Conservation (phyloP, 371 early-diverging fungal genomes). For the Quaeritorhiza haematococci region DNA sequence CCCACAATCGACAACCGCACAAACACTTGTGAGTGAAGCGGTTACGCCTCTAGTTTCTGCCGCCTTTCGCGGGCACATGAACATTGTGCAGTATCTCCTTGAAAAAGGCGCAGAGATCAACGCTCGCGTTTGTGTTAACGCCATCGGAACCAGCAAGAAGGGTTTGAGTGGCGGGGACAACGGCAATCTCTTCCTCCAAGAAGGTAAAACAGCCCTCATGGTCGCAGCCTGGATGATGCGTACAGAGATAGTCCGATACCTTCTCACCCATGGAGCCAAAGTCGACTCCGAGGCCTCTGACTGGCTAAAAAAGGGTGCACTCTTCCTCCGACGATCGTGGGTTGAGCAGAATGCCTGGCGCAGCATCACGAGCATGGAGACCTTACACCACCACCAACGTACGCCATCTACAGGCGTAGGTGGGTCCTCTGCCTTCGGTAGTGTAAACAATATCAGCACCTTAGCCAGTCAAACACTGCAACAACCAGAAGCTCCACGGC, state of each 20-base stretch:
- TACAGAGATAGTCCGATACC: constrained; percentile 15
- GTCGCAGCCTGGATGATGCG: constrained; percentile 36
- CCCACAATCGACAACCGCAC: neutral
- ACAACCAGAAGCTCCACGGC: neutral
- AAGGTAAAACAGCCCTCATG: constrained; percentile 32
- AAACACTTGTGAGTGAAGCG: neutral
- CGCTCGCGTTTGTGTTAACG: too few species aligned
- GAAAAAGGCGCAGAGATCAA: constrained; percentile 52
- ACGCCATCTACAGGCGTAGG: too few species aligned
- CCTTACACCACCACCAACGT: too few species aligned
- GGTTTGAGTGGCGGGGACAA: too few species aligned
- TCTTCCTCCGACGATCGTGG: too few species aligned
- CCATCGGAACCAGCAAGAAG: too few species aligned
- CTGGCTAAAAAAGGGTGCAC: constrained; percentile 30
- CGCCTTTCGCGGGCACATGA: constrained; percentile 40
- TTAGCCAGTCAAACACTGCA: neutral
- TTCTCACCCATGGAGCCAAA: constrained; percentile 19
- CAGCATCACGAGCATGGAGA: too few species aligned
- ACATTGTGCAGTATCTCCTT: constrained; percentile 62
- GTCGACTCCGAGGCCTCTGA: constrained; percentile 20
- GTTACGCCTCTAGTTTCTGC: constrained; percentile 33
- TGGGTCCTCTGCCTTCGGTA: too few species aligned
- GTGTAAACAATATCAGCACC: too few species aligned
- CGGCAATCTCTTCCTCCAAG: constrained; percentile 17
- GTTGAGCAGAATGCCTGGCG: constrained; percentile 27